Percentiles rank a stretch among this genome's conserved stretches.
Evolutionary conservation across 2,329 filamentous ascomycete species (phyloP).

Genomic region (Curvularia eragrostidis): DNA sequence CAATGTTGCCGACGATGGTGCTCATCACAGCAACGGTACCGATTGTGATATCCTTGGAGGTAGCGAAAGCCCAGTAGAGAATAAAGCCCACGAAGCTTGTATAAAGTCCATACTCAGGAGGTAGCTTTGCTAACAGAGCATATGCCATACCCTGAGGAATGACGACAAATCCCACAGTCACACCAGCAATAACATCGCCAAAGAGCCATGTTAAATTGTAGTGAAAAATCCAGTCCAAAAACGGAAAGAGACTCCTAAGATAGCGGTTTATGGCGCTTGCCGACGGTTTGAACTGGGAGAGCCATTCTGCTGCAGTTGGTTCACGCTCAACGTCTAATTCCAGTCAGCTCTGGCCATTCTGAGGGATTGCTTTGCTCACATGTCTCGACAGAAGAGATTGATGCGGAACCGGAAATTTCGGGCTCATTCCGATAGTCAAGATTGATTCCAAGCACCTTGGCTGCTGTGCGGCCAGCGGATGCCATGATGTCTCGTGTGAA

Average conservation of each 20-base stretch:
- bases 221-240: slow-evolving; percentile 82
- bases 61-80: slow-evolving; percentile 97
- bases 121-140: slow-evolving; percentile 80
- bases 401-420: slow-evolving; percentile 77
- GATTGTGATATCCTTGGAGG: slow-evolving; percentile 98
- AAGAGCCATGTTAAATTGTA: slow-evolving; percentile 91
- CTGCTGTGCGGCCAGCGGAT: slow-evolving; percentile 74
- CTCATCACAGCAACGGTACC: slow-evolving; percentile 98
- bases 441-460: slow-evolving; percentile 84
- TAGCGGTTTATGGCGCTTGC: slow-evolving; percentile 64
- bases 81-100: slow-evolving; percentile 96
- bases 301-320: slow-evolving; percentile 75
- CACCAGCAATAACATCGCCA: slow-evolving; percentile 86
- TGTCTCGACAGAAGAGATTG: slow-evolving; percentile 69
- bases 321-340: slow-evolving; percentile 83
- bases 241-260: slow-evolving; percentile 78
- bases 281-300: slow-evolving; percentile 69
- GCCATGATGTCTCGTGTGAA: slow-evolving; percentile 36
- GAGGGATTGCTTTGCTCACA: slow-evolving; percentile 21
- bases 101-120: slow-evolving; percentile 84
- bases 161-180: slow-evolving; percentile 78
- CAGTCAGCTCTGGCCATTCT: slow-evolving; percentile 39
- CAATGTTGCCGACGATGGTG: slow-evolving; percentile 83
- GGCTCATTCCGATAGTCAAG: slow-evolving; percentile 72
- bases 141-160: slow-evolving; percentile 99